Conservation (phyloP, 768 basidiomycete species). For the Hygrophoropsis aurantiaca region DNA sequence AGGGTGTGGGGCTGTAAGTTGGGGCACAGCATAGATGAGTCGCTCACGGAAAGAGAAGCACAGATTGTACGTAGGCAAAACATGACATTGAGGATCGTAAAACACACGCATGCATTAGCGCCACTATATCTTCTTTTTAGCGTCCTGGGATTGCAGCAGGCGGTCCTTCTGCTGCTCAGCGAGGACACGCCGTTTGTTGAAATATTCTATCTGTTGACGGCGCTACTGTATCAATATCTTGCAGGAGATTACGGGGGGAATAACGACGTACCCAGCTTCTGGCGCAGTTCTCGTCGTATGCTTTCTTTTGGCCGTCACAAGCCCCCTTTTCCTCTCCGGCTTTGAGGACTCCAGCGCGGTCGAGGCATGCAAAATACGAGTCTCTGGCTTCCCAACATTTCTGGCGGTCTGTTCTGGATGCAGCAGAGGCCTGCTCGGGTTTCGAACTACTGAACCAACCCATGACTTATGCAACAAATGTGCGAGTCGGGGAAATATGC, state of each 20-base stretch:
- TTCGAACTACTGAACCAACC: conserved; percentile 37
- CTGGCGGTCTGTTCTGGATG: conserved; percentile 65
- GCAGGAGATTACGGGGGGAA: neutral
- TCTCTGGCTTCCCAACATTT: conserved; percentile 88
- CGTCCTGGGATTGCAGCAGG: conserved; percentile 47
- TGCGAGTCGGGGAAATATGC: neutral
- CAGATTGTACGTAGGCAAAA: too few species aligned
- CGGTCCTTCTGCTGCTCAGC: conserved; percentile 76
- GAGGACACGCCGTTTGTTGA: conserved; percentile 86
- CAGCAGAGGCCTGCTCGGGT: conserved; percentile 39
- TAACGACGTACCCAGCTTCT: conserved; percentile 78
- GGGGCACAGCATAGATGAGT: too few species aligned
- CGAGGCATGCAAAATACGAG: conserved; percentile 82
- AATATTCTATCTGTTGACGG: conserved; percentile 78
- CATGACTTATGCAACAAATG: conserved; percentile 14
- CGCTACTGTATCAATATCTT: neutral
- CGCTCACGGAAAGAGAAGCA: too few species aligned
- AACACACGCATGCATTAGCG: neutral
- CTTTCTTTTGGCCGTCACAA: conserved; percentile 56
- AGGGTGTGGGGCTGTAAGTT: too few species aligned
- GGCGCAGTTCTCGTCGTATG: conserved; percentile 75
- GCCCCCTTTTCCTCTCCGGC: conserved; percentile 68
- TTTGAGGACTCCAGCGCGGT: conserved; percentile 63
- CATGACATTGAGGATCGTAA: too few species aligned
- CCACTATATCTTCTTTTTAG: conserved; percentile 19